A percentile compares a stretch with the other conserved stretches of the same genome.
Conservation (phyloP, 2,329 filamentous ascomycete species). For the Microcera coccophila region DNA sequence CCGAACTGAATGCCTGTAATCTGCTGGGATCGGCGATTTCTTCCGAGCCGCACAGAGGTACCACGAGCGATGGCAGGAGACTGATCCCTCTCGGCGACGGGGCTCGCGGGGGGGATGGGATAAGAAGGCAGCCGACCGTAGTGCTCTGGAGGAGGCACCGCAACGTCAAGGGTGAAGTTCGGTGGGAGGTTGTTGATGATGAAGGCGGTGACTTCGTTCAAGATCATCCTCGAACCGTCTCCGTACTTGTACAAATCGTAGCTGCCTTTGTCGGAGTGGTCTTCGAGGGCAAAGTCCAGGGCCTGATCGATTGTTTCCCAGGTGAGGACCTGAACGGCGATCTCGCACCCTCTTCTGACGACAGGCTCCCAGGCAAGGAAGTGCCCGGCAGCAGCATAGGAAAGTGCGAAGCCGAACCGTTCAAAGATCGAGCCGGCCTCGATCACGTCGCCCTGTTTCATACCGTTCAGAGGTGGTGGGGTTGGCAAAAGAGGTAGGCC, state of each 20-base stretch:
- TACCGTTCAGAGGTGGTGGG: slow-evolving; percentile 25
- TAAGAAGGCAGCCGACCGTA: slow-evolving; percentile 39
- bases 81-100: slow-evolving; percentile 10
- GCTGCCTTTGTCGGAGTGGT: slow-evolving; percentile 32
- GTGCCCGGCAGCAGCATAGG: slow-evolving; percentile 61
- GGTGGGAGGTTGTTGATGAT: slow-evolving; percentile 56
- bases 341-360: slow-evolving; percentile 54
- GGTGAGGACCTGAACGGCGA: slow-evolving; percentile 54
- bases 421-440: slow-evolving; percentile 40
- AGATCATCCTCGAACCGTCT: slow-evolving; percentile 50
- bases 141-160: slow-evolving; percentile 32
- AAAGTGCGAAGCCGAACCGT: slow-evolving; percentile 54
- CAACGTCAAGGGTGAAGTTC: slow-evolving; percentile 56
- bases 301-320: slow-evolving; percentile 62
- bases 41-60: slow-evolving; percentile 34
- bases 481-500: slow-evolving; percentile 47
- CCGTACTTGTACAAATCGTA: slow-evolving; percentile 49
- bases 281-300: slow-evolving; percentile 55
- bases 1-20: slow-evolving; percentile 67
- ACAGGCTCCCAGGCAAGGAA: slow-evolving; percentile 54
- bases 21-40: slow-evolving; percentile 45
- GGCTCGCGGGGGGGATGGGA: slow-evolving; percentile 10
- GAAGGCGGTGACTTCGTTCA: slow-evolving; percentile 56
- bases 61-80: slow-evolving; percentile 34
- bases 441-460: slow-evolving; percentile 30